phyloP scores from a whole-genome alignment of 495 filamentous ascomycete genomes.

The Xylaria palmicola region DNA sequence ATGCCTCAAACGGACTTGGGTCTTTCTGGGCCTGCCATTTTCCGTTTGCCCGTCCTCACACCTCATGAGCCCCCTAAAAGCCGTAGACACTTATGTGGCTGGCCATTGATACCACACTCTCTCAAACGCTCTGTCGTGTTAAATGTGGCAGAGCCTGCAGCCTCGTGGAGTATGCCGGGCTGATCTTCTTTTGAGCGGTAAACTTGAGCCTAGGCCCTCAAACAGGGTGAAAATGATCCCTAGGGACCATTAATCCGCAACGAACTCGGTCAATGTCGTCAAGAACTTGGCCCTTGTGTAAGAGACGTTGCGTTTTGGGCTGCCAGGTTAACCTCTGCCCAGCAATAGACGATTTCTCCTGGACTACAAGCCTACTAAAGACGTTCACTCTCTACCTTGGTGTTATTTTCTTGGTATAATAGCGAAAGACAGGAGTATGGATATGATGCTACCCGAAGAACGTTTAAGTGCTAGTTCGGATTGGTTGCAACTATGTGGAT shows the following conservation, averaged over 20 bases:
- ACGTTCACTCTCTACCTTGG: neutral
- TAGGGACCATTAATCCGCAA: neutral
- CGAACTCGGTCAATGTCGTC: neutral
- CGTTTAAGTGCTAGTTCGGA: neutral
- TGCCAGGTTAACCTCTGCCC: too few species aligned
- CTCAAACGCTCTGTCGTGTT: neutral
- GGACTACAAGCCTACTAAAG: neutral
- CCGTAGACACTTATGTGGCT: neutral
- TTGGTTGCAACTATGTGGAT: neutral
- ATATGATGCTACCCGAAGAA: neutral
- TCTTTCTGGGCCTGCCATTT: too few species aligned
- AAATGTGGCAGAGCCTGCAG: neutral
- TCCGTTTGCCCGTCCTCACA: neutral
- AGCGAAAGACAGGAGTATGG: neutral
- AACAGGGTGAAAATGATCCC: neutral
- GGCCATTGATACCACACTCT: neutral
- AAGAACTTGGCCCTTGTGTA: too few species aligned
- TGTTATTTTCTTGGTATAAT: neutral
- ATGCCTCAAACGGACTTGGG: too few species aligned
- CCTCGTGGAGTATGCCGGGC: neutral
- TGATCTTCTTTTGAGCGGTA: neutral
- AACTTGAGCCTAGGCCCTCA: neutral
- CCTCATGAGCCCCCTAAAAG: neutral
- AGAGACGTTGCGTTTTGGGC: too few species aligned
- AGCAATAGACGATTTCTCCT: too few species aligned